A percentile compares a stretch with the other conserved stretches of the same genome.
Evolutionary conservation across 2,329 filamentous ascomycete species (phyloP).

Genomic region (Myrmaecium sp.): DNA sequence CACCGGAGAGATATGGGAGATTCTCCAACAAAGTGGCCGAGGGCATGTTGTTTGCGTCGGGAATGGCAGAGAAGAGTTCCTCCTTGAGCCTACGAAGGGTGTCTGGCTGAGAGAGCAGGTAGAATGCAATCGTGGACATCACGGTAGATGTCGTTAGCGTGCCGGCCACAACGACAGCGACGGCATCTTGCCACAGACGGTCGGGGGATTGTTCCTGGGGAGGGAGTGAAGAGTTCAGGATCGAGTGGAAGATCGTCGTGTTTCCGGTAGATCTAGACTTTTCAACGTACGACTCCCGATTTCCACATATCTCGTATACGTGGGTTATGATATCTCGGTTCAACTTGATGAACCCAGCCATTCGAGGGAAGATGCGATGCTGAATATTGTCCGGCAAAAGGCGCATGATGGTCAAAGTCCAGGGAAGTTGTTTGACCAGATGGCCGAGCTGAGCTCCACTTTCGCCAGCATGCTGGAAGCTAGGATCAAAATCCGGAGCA

Average conservation of each 20-base stretch:
- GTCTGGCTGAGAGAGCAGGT: conserved; percentile 1
- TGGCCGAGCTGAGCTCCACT: conserved; percentile 11
- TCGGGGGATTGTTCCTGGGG: conserved; percentile 1
- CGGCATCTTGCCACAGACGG: conserved; percentile 2
- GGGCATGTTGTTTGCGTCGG: conserved; percentile 1
- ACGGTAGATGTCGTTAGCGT: conserved; percentile 1
- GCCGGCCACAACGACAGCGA: conserved; percentile 2
- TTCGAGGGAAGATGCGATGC: not conserved
- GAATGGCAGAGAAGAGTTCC: conserved; percentile 1
- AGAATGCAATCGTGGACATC: conserved; percentile 1
- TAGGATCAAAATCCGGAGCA: conserved; percentile 10
- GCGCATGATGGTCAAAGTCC: conserved; percentile 11
- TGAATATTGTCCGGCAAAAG: conserved; percentile 6
- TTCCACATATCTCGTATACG: conserved; percentile 1
- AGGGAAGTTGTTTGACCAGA: conserved; percentile 13
- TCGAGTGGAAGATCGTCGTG: conserved; percentile 4
- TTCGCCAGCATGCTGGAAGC: conserved; percentile 11
- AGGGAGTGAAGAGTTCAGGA: conserved; percentile 3
- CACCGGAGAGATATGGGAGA: conserved; percentile 16
- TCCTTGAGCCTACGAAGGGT: conserved; percentile 1
- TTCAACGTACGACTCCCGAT: conserved; percentile 1
- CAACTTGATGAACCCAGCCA: conserved; percentile 1
- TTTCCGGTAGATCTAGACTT: not conserved
- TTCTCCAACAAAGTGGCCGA: conserved; percentile 15
- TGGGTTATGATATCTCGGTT: conserved; percentile 1